phyloP scores from a whole-genome alignment of 139 green algal species.

The Chlorella ohadii region DNA sequence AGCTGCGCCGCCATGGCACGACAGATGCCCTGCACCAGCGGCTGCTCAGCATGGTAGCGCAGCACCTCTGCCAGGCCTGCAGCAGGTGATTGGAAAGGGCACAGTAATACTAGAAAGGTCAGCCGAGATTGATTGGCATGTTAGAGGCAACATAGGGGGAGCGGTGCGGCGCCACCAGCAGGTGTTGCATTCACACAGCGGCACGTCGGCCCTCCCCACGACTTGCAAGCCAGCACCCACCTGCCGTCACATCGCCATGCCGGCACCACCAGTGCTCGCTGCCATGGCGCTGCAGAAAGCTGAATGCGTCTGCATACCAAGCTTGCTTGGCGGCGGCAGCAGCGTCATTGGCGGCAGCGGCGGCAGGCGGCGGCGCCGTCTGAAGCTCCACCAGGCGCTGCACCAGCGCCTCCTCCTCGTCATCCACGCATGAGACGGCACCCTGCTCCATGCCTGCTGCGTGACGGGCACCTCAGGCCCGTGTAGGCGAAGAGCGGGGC shows the following conservation, averaged over 20 bases:
- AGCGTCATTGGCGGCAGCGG: no score
- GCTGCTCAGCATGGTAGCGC: constrained; percentile 27
- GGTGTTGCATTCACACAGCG: background rate
- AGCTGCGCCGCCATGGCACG: constrained; percentile 30
- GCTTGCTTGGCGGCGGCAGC: background rate
- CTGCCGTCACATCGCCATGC: constrained; percentile 25
- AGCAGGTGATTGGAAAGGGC: no score
- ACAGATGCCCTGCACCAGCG: constrained; percentile 45
- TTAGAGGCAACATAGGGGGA: no score
- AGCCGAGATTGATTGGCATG: no score
- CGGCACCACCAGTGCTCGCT: constrained; percentile 50
- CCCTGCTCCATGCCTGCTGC: no score
- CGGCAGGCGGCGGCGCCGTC: no score
- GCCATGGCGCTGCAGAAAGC: constrained; percentile 22
- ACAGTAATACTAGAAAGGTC: no score
- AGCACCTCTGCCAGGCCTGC: constrained; percentile 42
- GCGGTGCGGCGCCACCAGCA: no score
- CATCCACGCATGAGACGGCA: background rate
- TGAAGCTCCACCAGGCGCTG: no score
- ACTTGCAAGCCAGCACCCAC: background rate
- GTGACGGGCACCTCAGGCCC: no score
- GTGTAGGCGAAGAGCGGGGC: no score
- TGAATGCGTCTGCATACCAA: constrained; percentile 37
- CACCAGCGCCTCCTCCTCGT: no score
- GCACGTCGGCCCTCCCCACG: background rate